Base-by-base conservation (phyloP, 176 grass and related monocot genomes). In the Triticum turgidum region DNA sequence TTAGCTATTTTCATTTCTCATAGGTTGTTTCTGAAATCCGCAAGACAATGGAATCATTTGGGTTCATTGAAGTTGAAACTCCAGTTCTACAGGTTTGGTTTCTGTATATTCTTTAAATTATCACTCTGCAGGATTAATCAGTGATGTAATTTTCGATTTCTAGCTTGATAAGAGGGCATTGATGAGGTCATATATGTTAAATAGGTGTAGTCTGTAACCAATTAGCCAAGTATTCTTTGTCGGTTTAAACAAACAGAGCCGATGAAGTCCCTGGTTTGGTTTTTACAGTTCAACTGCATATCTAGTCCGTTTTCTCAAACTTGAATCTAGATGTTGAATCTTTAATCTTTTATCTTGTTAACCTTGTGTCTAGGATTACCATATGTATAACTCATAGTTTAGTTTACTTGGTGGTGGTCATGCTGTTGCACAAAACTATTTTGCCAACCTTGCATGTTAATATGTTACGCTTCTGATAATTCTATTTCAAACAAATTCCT, bases 11-110 rank as follows among this genome's bases (percentile, higher is more conserved):
- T 17, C 32, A 73, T 85, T 87, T 69, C 14, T 71, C 68, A 34
- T 86, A 98, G 96, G 91, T 94, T 88, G 87, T 96, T 76, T 96
- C 96, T 86, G 92, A 98, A 83, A 96, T 98, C 83, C 96, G 96
- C 59, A 96, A 92, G 70, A 86, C 96, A 86, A 89, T 98, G 93
- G 96, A 98, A 88, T 98, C 88, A 79, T 96, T 98, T 81, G 93
- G 93, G 87, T 98, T 92, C 76, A 96, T 98, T 62, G 96, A 98
- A 94, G 96, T 98, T 77, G 96, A 98, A 86, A 98, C 96, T 69
- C 96, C 96, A 77, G 96, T 98, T 88, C 82, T 98, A 86, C 96
- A 98, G 96, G 96, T 98, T 79, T 82, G 70, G 11, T 38, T 83
- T 76, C 20, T 84, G 27, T 68, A 79, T 75, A 45, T 82, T 85